Base-by-base conservation (phyloP, 768 basidiomycete species). In the Scleroderma citrinum region DNA sequence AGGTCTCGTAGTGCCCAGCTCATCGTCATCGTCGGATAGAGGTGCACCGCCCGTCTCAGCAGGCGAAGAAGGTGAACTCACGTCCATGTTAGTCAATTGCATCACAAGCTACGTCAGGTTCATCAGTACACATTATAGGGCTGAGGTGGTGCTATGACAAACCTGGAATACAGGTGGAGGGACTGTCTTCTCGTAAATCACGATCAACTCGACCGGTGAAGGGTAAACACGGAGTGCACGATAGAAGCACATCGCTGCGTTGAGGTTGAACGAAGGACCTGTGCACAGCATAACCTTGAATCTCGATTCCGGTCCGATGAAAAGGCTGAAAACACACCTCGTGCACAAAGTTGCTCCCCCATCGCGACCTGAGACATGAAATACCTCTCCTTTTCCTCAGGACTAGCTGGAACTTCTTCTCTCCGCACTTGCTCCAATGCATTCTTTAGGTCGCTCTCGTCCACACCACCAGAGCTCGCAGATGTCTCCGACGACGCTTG, bases 141-240 rank as follows among this genome's bases (percentile, higher is more conserved):
- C 40, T 14, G 5, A 46, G 23, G 20, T 14, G 21, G 14, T 17
- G 26, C 13, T 29, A 21, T 12, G 10, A 67, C 71, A 29, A 48
- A 85, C 85, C 72, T 90, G 87, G 72, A 92, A 91, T 43, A 92
- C 73, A 32, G 82, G 76, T 23, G 80, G 77, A 3, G 91, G 87
- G 26, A 95, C 82, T 30, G 92, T 93, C 69, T 87, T 87, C 70
- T 97, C 84, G 61, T 96, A 95, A 53, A 98, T 94, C 67, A 87
- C 81, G 59, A 99, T 86, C 57, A 98, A 81, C 68, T 98, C 96
- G 29, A 92, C 82, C 1, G 94, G 92, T 26, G 88, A 82, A 44
- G 96, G 96, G 71, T 99, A 99, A 31, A 96, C 92, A 47, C 87
- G 77, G 50, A 98, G 82, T 1, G 92, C 94, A 44, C 92, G 81